Conservation (phyloP, 352 stramenopile genomes). For the Globisporangium nodosum region DNA sequence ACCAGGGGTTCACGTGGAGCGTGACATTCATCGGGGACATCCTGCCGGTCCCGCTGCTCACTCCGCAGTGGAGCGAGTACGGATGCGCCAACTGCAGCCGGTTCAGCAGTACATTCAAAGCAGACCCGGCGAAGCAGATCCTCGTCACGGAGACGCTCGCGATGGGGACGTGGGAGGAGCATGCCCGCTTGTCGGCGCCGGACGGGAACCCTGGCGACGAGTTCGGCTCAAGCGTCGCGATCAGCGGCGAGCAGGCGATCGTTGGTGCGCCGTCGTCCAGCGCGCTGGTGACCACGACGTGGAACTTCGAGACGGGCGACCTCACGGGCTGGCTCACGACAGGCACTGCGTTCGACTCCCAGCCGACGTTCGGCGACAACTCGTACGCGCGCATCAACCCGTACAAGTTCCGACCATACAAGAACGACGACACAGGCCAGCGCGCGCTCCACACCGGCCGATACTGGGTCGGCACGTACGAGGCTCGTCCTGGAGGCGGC, state of each 20-base stretch:
- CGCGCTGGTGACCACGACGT: constrained; percentile 87
- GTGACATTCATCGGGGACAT: constrained; percentile 82
- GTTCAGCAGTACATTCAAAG: constrained; percentile 66
- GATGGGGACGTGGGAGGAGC: constrained; percentile 60
- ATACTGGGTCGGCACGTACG: constrained; percentile 95
- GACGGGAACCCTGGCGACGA: constrained; percentile 72
- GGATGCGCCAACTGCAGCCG: constrained; percentile 62
- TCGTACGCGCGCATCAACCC: constrained; percentile 70
- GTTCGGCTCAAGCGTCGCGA: constrained; percentile 68
- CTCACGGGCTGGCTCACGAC: constrained; percentile 92
- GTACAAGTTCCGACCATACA: constrained; percentile 42
- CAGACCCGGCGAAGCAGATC: constrained; percentile 52
- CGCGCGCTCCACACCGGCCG: constrained; percentile 67
- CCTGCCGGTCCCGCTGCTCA: constrained; percentile 50
- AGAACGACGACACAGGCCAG: constrained; percentile 31
- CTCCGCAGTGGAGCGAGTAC: constrained; percentile 49
- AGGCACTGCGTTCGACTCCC: constrained; percentile 89
- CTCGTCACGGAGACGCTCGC: constrained; percentile 37
- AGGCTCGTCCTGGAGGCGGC: constrained; percentile 79
- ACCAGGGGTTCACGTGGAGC: constrained; percentile 76
- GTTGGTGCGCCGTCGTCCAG: constrained; percentile 63
- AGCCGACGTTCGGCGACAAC: constrained; percentile 96
- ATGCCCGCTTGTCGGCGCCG: constrained; percentile 45
- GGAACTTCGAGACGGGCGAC: constrained; percentile 97
- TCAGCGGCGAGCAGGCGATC: constrained; percentile 76